Base-by-base conservation (phyloP, 139 green algal species). In the Pleodorina starrii region DNA sequence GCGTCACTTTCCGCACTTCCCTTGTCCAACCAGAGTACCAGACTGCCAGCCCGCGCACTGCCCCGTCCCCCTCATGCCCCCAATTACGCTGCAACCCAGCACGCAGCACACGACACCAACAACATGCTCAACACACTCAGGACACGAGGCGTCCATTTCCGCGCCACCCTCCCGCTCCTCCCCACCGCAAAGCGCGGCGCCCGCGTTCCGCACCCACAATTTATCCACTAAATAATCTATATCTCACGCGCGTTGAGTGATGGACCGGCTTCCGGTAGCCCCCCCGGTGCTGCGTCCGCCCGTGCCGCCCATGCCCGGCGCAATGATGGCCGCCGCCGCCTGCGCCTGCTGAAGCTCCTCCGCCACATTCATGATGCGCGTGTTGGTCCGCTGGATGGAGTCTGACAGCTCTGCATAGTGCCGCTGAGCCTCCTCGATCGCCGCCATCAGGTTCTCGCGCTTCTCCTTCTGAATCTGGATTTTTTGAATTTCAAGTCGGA, bases 391-490 rank as follows among this genome's bases (percentile, higher is more conserved):
- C 84, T 89, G 84, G 69, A 89, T 82, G 36, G 84, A 73, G 35
- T 89, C 69, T 43, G 50, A 42, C 36, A 89, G 84, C 84, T 83
- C 84, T 11, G 48, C 32, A 48, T 83, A 89, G 4, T 89, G 84
- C 11, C 42, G 84, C 69, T 77, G 84, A 11, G 84, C 69, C 48
- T 82, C 84, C 84, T 89, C 84, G 36, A 89, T 89, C 16, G n/a
- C 1, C 0, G 1, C 27, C 69, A 81, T 14, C 84, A 89, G 50
- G 14, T 2, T 17, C 36, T 89, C 84, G 29, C 84, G 69, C 50
- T 63, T 77, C n/a, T 89, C 84, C 69, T 89, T 89, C n/a, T 89
- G 84, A 12, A 63, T 23, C 84, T 89, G 84, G n/a, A n/a, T n/a
- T n/a, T n/a, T n/a, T n/a, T n/a, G n/a, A n/a, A n/a, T n/a, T n/a